Base-by-base conservation (phyloP, 2,329 filamentous ascomycete genomes). In the Aspergillus tamarii region DNA sequence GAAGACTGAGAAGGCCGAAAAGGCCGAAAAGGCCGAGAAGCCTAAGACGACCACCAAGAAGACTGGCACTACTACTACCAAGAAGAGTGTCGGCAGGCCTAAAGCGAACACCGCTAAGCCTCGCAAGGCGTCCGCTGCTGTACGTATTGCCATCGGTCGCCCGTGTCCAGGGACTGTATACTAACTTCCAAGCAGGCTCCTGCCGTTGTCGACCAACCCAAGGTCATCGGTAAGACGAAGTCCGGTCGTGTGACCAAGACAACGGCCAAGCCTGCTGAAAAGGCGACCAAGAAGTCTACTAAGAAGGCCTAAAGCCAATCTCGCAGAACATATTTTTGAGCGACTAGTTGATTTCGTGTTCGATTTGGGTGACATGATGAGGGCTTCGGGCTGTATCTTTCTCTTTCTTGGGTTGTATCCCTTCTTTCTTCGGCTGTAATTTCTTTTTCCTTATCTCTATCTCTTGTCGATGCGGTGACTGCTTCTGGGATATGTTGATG, bases 161-260 rank as follows among this genome's bases (percentile, higher is more conserved):
- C 30, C 32, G 62, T 28, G 26, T 26, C 23, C 52, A 48, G 21
- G 45, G 23, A 26, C 45, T n/a, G 34, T 28, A 55, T 57, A 66
- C 69, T 79, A 67, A 75, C 66, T 16, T 46, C 30, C 14, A 57
- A 60, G 19, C 69, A 89, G 85, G 88, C 87, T 19, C 87, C 88
- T 63, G 89, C 89, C 68, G 83, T 90, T 57, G 85, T 89, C 62
- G 89, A 92, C 70, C 89, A 90, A 81, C 84, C 88, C 67, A 88
- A 89, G 73, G 84, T 90, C 56, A 81, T 93, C 59, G 87, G 86
- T 77, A 94, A 92, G 87, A 94, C 92, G 78, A 95, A 95, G 87
- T 89, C 91, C 60, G 92, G 93, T 56, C 90, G 93, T 70, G 90
- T 96, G 72, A 88, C 90, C 72, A 96, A 95, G 88, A 80, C 83